Conservation (phyloP, 1,139 yeast species). For the Candida dubliniensis region DNA sequence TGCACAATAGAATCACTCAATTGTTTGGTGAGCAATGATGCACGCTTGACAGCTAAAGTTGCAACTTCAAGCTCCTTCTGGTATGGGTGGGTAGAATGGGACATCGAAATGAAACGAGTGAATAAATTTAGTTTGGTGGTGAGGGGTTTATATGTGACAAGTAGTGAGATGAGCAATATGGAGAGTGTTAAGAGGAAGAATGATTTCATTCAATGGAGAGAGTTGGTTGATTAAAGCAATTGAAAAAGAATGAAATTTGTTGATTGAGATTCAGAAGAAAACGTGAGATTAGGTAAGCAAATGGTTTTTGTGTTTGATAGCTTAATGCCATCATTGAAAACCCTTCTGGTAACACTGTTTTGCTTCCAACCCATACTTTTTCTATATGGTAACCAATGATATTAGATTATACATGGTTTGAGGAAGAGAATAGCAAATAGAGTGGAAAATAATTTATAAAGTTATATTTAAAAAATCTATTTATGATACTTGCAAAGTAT, state of each 20-base stretch:
- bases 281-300: conserved; percentile 3
- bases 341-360: too few species aligned
- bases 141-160: not conserved
- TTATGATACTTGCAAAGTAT: too few species aligned
- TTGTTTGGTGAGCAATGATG: conserved; percentile 71
- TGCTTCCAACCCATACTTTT: too few species aligned
- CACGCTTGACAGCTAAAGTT: conserved; percentile 85
- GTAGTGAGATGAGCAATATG: conserved; percentile 7
- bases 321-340: too few species aligned
- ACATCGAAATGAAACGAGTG: conserved; percentile 1
- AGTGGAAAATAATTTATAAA: too few species aligned
- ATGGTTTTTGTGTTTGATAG: not conserved
- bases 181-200: not conserved
- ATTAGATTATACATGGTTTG: too few species aligned
- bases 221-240: not conserved
- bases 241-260: not conserved
- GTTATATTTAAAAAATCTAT: too few species aligned
- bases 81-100: conserved; percentile 27
- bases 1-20: conserved; percentile 68
- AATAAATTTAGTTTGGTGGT: not conserved
- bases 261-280: not conserved
- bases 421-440: too few species aligned
- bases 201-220: conserved; percentile 1
- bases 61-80: conserved; percentile 71
- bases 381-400: too few species aligned